Evolutionary conservation across 2,329 filamentous ascomycete genomes (phyloP).

Genomic region (Phyllosticta citrichinensis): DNA sequence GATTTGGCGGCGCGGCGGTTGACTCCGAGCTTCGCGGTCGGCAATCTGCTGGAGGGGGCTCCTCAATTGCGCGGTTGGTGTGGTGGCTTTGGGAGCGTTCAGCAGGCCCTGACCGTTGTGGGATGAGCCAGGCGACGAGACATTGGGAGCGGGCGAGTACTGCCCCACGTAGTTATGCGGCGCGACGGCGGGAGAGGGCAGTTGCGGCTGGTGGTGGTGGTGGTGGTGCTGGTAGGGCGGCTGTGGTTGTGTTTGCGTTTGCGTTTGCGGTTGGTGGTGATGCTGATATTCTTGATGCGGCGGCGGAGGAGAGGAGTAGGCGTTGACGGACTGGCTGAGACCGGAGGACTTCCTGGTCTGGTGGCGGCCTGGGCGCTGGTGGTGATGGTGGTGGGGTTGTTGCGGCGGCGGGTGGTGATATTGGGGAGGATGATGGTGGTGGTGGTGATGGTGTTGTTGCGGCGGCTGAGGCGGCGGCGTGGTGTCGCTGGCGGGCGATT

Average conservation of each 20-base stretch:
- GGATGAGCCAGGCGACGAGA: slow-evolving; percentile 3
- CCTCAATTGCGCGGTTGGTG: slow-evolving; percentile 8
- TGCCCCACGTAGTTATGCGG: slow-evolving; percentile 2
- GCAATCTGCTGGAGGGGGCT: slow-evolving; percentile 13
- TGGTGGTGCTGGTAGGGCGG: not conserved
- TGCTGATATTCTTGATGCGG: not conserved
- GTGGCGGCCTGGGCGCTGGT: slow-evolving; percentile 16
- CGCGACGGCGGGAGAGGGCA: not conserved
- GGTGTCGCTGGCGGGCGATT: slow-evolving; percentile 28
- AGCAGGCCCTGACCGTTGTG: slow-evolving; percentile 7
- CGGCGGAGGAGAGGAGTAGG: slow-evolving; percentile 22
- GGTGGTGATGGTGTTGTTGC: slow-evolving; percentile 7
- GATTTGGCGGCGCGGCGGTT: slow-evolving; percentile 26
- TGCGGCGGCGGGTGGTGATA: not conserved
- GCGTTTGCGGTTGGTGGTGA: not conserved
- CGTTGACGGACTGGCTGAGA: slow-evolving; percentile 32
- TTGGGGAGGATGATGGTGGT: not conserved
- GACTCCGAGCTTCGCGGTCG: slow-evolving; percentile 23
- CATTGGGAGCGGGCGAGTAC: not conserved
- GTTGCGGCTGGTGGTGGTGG: not conserved
- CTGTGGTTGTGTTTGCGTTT: not conserved
- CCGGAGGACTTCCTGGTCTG: slow-evolving; percentile 32
- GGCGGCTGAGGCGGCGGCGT: not conserved
- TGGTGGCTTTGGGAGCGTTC: slow-evolving; percentile 9
- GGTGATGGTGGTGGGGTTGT: slow-evolving; percentile 17